These are phyloP conservation scores for Aphanomyces euteiches DNA, from an alignment of 352 stramenopile species.

Conservation along the genomic window DNA sequence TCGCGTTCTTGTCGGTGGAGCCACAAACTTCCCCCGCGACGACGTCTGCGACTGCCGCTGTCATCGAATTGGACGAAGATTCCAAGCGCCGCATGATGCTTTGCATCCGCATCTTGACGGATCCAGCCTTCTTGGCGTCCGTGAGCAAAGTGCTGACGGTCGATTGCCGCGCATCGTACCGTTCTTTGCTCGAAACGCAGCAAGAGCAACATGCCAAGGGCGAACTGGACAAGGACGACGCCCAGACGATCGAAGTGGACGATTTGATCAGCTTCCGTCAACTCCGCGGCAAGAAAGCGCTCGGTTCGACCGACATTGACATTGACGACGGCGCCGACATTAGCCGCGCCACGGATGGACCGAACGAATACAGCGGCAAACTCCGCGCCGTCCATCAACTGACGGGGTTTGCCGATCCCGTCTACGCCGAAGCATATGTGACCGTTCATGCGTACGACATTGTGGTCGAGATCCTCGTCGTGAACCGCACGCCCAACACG, in stretches of 20 bases:
- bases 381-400: conserved; percentile 98
- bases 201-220: conserved; percentile 49
- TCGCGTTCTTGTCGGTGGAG: conserved; percentile 48
- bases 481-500: conserved; percentile 98
- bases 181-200: conserved; percentile 65
- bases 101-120: conserved; percentile 92
- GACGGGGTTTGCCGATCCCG: conserved; percentile 98
- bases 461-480: conserved; percentile 97
- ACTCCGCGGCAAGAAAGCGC: conserved; percentile 88
- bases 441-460: conserved; percentile 99
- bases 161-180: conserved; percentile 76
- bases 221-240: conserved; percentile 54
- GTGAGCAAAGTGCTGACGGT: conserved; percentile 74
- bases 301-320: conserved; percentile 94
- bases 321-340: conserved; percentile 98
- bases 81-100: conserved; percentile 94
- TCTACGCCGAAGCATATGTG: conserved; percentile 99
- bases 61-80: conserved; percentile 90
- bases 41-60: conserved; percentile 50
- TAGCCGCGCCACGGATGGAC: conserved; percentile 85
- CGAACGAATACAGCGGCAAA: conserved; percentile 86
- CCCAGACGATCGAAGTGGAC: conserved; percentile 82
- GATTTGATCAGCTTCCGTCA: conserved; percentile 98
- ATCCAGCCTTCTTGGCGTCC: conserved; percentile 73
- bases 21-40: conserved; percentile 26